Evolutionary conservation across 768 basidiomycete species (phyloP).

Genomic region (Psilocybe subaeruginosa): DNA sequence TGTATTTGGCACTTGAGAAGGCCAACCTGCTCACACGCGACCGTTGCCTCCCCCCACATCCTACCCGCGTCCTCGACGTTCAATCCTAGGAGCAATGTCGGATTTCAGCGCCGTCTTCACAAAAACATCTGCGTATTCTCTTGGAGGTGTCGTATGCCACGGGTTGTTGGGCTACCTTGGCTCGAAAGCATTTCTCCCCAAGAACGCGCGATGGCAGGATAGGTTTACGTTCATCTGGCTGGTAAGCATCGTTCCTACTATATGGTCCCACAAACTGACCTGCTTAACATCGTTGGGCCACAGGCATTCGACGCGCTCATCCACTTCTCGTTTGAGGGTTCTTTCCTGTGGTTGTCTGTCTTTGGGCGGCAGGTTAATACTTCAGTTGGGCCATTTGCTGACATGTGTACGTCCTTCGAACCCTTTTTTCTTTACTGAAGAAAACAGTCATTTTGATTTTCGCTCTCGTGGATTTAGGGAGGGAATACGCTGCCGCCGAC

Average conservation of each 20-base stretch:
- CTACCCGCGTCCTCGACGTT: background rate
- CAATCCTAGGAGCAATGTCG: slow-evolving; percentile 8
- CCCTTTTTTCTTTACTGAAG: background rate
- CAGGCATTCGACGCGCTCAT: slow-evolving; percentile 83
- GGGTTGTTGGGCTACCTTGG: slow-evolving; percentile 54
- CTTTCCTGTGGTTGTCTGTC: slow-evolving; percentile 77
- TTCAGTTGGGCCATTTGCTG: slow-evolving; percentile 68
- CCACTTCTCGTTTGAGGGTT: slow-evolving; percentile 79
- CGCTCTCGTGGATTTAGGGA: slow-evolving; percentile 50
- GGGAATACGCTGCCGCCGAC: slow-evolving; percentile 81
- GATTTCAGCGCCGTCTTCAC: slow-evolving; percentile 27
- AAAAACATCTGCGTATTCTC: slow-evolving; percentile 62
- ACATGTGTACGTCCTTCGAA: slow-evolving; percentile 61
- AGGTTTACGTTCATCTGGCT: slow-evolving; percentile 79
- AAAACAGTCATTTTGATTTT: background rate
- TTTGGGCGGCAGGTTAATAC: slow-evolving; percentile 77
- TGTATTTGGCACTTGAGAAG: background rate
- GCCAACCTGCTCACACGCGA: background rate
- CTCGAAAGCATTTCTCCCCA: slow-evolving; percentile 61
- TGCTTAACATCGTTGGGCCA: background rate
- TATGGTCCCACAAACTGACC: background rate
- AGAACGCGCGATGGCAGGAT: slow-evolving; percentile 66
- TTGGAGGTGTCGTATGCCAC: slow-evolving; percentile 58
- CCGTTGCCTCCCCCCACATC: background rate
- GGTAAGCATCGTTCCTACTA: slow-evolving; percentile 37